Base-by-base conservation (phyloP, 2,329 filamentous ascomycete genomes). In the Aspergillus calidoustus region DNA sequence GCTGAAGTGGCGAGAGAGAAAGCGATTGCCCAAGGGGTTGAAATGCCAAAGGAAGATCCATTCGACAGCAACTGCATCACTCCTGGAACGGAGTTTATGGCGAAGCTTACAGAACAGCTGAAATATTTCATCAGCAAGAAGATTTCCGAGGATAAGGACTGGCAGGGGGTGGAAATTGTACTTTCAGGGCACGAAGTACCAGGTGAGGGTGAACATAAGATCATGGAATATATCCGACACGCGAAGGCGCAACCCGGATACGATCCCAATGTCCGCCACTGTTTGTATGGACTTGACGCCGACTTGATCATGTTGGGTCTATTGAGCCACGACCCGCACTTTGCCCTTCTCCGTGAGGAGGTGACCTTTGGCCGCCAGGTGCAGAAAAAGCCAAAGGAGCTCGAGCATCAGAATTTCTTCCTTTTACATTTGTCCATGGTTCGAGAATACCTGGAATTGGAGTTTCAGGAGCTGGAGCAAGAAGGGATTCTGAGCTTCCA, bases 21-120 rank as follows among this genome's bases (percentile, higher is more conserved):
- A 85, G 96, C 95, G 50, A 88, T 98, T 64, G 84, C 82, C 54
- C 91, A 97, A 73, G 96, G 96, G 54, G 83, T 93, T 64, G 91
- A 97, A 79, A 89, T 99, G 84, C 95, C 95, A 31, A 95, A 95
- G 74, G 94, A 98, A 74, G 92, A 93, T 64, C 87, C 95, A 1
- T 99, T 99, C 74, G 95, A 99, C 83, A 98, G 94, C 83, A 99
- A 99, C 79, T 97, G 95, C 77, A 99, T 99, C 72, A 99, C 95
- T 6, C 95, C 95, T 31, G 95, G 86, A 66, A 99, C 95, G 38
- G 92, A 91, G 70, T 99, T 99, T 78, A 99, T 99, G 95, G 93
- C 94, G 51, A 96, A 94, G 78, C 84, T 99, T 71, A 96, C 95
- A 5, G 86, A 89, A 69, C 96, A 99, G 79, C 83, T 99, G 66